Base-by-base conservation (phyloP, 371 early-diverging fungal species). In the Mucor indicus region DNA sequence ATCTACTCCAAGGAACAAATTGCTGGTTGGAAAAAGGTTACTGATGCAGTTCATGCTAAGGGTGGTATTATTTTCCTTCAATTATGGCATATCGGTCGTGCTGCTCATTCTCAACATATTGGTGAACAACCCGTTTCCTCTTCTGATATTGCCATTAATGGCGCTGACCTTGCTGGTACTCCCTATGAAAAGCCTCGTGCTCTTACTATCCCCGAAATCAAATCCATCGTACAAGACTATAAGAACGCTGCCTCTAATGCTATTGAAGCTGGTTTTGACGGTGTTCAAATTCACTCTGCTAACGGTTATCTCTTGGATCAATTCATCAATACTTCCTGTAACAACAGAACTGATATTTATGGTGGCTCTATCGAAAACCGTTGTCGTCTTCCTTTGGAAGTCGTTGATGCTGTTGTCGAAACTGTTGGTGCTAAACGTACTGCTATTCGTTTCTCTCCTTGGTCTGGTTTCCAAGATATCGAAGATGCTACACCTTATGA, bases 331-430 rank as follows among this genome's bases (percentile, higher is more conserved):
- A 54, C 59, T 12, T 48, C 39, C 9, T 70, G 80, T 31, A 95
- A 95, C 67, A 57, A 80, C 27, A 47, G 57, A 35, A 59, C 57
- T 5, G 57, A 60, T 31, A 53, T 74, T 29, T 95, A 92, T 55
- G 89, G 85, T 45, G 90, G 90, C 4, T 73, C 80, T 0, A 76
- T 84, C 30, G 86, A 89, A 48, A 90, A 90, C 64, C 78, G 91
- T 21, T 68, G 69, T 13, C 75, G 89, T 2, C 69, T 92, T 45
- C 29, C 80, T 17, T 23, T 85, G 0, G 89, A 90, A 45, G 64
- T 77, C 1, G 62, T 83, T 12, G 54, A 60, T 19, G 70, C 63
- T 3, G 77, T 89, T 25, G 72, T 82, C 15, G 50, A 57, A 5
- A 53, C 56, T 11, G 47, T 67, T 46, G 67, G 67, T 17, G 53